phyloP scores from a whole-genome alignment of 1,139 yeast genomes.

The Pichia sp. region DNA sequence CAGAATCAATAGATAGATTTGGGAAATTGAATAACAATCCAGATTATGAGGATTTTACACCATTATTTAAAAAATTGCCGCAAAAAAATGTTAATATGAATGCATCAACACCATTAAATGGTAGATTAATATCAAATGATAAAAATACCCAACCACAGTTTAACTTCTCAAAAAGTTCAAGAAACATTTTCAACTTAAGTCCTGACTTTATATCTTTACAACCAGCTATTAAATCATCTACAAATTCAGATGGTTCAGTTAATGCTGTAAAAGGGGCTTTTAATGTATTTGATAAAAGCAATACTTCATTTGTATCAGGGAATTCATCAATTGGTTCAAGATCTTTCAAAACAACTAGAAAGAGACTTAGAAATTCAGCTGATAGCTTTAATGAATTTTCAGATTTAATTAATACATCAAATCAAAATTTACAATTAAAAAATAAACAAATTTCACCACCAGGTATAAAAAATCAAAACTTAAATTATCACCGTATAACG shows the following conservation, averaged over 20 bases:
- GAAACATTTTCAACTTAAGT: conserved; percentile 16
- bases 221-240: too few species aligned
- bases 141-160: conserved; percentile 8
- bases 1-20: conserved; percentile 15
- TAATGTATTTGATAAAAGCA: conserved; percentile 42
- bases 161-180: background rate
- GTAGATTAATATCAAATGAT: background rate
- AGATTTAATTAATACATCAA: background rate
- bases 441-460: too few species aligned
- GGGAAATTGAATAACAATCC: background rate
- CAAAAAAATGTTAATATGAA: background rate
- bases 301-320: conserved; percentile 23
- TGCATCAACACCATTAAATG: conserved; percentile 5
- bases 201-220: too few species aligned
- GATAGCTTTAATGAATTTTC: background rate
- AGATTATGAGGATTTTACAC: conserved; percentile 18
- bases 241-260: conserved; percentile 29
- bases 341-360: conserved; percentile 17
- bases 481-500: too few species aligned
- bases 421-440: too few species aligned
- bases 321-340: conserved; percentile 10
- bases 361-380: conserved; percentile 7
- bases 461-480: too few species aligned
- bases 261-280: conserved; percentile 41
- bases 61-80: conserved; percentile 11